Base-by-base conservation (phyloP, 768 basidiomycete species). In the Termitomyces sp. region DNA sequence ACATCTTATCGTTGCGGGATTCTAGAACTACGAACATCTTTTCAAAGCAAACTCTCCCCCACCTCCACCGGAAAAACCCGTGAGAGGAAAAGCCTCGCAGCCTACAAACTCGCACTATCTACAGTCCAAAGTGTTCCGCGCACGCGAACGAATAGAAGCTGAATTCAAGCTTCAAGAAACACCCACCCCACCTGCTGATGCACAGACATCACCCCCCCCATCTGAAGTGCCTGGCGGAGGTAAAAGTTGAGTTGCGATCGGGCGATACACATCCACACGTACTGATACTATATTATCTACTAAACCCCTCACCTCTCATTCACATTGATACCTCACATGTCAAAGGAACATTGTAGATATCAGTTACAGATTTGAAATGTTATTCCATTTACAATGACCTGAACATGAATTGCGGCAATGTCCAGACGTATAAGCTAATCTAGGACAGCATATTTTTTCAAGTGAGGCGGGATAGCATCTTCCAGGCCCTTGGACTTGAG, bases 101-200 rank as follows among this genome's bases (percentile, higher is more conserved):
- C 77, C 77, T 21, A 63, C 72, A 37, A 77, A 93, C 66, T 94
- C 93, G 35, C 91, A 94, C 70, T 98, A 98, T 71, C 77, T 98
- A 12, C 95, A 96, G 68, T 95, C 93, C 32, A 99, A 99, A 73
- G 92, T 99, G n/a, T 83, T 92, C 44, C 84, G 97, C 41, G 96
- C 97, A 19, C 81, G 85, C 53, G 94, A 98, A 73, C 84, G 97
- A 72, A 85, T 98, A 80, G 90, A 97, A 68, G 95, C 95, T 0
- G 96, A 99, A 77, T 56, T 67, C 26, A 71, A 77, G 32, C 45
- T 55, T 42, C 43, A 62, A 26, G 69, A 57, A 12, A 26, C 45
- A 12, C 34, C 58, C 22, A 37, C 42, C 21, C 41, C 51, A 28
- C 49, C 61, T 24, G 54, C 56, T 34, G 26, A 60, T 51, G 51